These are phyloP conservation scores for Endocalyx cinctus DNA, from an alignment of 2,329 filamentous ascomycete genomes.

Conservation along the genomic window DNA sequence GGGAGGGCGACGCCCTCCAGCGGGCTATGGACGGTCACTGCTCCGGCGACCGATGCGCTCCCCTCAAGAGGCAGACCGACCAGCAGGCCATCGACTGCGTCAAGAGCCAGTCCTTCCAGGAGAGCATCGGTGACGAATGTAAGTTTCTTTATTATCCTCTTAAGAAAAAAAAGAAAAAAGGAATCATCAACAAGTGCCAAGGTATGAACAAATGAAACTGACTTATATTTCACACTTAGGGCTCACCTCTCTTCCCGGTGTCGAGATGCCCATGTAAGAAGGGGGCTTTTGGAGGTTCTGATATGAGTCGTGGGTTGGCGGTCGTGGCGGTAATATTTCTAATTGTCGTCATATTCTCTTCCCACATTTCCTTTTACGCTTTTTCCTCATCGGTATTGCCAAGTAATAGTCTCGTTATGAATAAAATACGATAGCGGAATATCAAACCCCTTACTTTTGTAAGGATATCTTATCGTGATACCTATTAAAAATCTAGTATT, in stretches of 20 bases:
- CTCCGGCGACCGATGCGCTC: slow-evolving; percentile 26
- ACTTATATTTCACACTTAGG: background rate
- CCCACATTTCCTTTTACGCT: no score
- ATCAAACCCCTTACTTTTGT: no score
- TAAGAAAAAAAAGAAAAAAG: background rate
- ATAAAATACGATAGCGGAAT: no score
- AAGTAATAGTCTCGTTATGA: no score
- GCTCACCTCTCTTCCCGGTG: background rate
- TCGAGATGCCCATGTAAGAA: no score
- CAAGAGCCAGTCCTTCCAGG: slow-evolving; percentile 19
- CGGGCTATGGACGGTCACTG: slow-evolving; percentile 29
- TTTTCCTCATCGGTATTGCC: no score
- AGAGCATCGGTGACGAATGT: slow-evolving; percentile 21
- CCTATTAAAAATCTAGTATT: no score
- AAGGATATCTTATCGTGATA: no score
- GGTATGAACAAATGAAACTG: background rate
- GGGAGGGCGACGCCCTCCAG: slow-evolving; percentile 34
- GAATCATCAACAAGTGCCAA: background rate
- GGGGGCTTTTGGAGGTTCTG: no score
- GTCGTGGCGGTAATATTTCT: no score
- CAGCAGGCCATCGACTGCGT: slow-evolving; percentile 24
- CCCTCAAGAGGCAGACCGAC: slow-evolving; percentile 25
- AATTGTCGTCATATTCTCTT: no score
- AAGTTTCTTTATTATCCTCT: slow-evolving; percentile 2
- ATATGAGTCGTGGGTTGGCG: no score